Conservation (phyloP, 805 yeast genomes). For the Lipomyces oligophaga region DNA sequence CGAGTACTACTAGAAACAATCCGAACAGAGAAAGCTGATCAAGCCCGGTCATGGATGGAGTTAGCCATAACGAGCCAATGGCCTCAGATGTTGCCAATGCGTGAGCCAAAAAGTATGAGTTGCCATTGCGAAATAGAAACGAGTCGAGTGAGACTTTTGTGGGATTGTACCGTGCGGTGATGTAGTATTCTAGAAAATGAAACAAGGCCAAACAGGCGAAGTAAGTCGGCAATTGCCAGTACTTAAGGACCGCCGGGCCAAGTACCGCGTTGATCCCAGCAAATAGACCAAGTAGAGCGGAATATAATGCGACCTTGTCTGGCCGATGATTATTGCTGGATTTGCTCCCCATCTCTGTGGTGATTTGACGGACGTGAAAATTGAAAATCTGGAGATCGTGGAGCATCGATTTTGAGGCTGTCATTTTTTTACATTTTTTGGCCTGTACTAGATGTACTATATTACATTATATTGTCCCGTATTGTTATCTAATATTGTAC, state of each 20-base stretch:
- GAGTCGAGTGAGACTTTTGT: slow-evolving; percentile 66
- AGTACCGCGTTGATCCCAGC: too few species aligned
- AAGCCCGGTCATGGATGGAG: slow-evolving; percentile 40
- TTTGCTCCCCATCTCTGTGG: not conserved
- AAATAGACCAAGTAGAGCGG: too few species aligned
- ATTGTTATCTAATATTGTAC: too few species aligned
- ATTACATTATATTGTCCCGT: too few species aligned
- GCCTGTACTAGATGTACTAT: too few species aligned
- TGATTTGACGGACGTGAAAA: not conserved
- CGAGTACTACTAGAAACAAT: slow-evolving; percentile 45
- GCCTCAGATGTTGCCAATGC: slow-evolving; percentile 51
- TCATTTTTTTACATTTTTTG: too few species aligned
- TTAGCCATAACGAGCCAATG: slow-evolving; percentile 42
- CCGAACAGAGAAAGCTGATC: slow-evolving; percentile 43
- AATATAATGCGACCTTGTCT: too few species aligned
- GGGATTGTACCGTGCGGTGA: slow-evolving; percentile 72
- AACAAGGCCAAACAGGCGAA: slow-evolving; percentile 53
- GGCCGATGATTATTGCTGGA: not conserved
- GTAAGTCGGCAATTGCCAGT: slow-evolving; percentile 45
- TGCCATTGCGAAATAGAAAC: slow-evolving; percentile 62
- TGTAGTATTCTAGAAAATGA: slow-evolving; percentile 77
- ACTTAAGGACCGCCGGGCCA: too few species aligned
- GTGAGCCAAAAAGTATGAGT: slow-evolving; percentile 57
- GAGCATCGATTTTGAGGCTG: too few species aligned
- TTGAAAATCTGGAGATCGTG: too few species aligned